A percentile compares a stretch with the other conserved stretches of the same genome.
phyloP scores from a whole-genome alignment of 2,329 filamentous ascomycete genomes.

The Sphaerostilbella broomeana region DNA sequence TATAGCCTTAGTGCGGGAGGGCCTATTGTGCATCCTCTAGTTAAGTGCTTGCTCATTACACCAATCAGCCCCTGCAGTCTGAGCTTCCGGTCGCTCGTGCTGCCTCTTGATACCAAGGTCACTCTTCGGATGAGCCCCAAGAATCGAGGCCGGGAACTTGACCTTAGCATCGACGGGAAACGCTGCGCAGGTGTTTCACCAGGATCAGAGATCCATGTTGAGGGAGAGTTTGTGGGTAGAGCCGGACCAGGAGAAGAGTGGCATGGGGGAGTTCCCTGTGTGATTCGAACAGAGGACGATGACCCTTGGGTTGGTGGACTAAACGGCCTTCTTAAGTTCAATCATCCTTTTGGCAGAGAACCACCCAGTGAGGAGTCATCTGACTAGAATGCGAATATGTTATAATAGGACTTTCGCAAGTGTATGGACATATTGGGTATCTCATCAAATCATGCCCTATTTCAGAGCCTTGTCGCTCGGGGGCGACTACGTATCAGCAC shows the following conservation, averaged over 20 bases:
- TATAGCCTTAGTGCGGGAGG: constrained; percentile 92
- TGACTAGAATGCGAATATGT: too few species aligned
- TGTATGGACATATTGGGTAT: too few species aligned
- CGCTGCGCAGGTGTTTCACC: constrained; percentile 59
- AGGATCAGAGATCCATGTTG: constrained; percentile 83
- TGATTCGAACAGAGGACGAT: constrained; percentile 70
- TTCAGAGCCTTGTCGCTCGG: too few species aligned
- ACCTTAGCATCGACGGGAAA: constrained; percentile 74
- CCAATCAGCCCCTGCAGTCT: constrained; percentile 90
- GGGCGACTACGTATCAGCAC: too few species aligned
- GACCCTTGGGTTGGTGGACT: constrained; percentile 96
- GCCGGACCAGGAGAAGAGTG: constrained; percentile 39
- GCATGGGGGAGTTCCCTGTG: constrained; percentile 83
- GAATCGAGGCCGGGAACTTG: constrained; percentile 68
- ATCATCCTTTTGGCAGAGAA: constrained; percentile 77
- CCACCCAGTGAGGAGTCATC: constrained; percentile 24
- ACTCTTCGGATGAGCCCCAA: constrained; percentile 74
- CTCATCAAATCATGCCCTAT: constrained; percentile 11
- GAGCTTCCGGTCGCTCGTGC: constrained; percentile 83
- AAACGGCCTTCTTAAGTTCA: constrained; percentile 92
- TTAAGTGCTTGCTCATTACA: constrained; percentile 81
- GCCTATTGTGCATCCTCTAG: constrained; percentile 88
- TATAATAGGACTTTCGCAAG: too few species aligned
- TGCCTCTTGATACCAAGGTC: constrained; percentile 80
- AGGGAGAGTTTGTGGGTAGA: constrained; percentile 68